A percentile compares a stretch with the other conserved stretches of the same genome.
These are phyloP conservation scores for Fusarium pseudograminearum DNA, from an alignment of 2,329 filamentous ascomycete genomes.

Conservation along the genomic window DNA sequence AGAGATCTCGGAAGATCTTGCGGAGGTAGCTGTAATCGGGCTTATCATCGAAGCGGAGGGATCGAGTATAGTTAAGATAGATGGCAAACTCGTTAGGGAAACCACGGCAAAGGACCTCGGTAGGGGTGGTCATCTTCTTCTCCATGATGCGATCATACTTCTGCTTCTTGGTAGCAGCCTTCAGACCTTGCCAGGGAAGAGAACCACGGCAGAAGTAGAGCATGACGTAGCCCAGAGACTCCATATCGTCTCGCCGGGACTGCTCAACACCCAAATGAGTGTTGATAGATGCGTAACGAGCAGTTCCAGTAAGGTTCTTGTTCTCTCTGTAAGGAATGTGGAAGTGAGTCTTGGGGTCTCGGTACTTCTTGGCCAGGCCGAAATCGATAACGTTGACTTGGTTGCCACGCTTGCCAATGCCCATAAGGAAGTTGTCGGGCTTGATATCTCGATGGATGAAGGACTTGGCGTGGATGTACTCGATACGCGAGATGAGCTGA, in stretches of 20 bases:
- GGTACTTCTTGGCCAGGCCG: slow-evolving; percentile 99
- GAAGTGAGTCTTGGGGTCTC: slow-evolving; percentile 99
- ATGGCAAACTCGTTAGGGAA: slow-evolving; percentile 99
- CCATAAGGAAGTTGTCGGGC: slow-evolving; percentile 99
- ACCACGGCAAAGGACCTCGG: slow-evolving; percentile 97
- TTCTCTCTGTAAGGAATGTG: slow-evolving; percentile 99
- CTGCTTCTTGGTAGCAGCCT: slow-evolving; percentile 99
- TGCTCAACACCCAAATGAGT: slow-evolving; percentile 98
- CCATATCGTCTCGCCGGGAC: slow-evolving; percentile 99
- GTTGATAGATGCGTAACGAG: slow-evolving; percentile 98
- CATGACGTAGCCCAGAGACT: slow-evolving; percentile 99
- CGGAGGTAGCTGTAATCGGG: slow-evolving; percentile 99
- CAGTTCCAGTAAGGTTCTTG: slow-evolving; percentile 99
- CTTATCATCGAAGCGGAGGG: slow-evolving; percentile 99
- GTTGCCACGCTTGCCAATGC: slow-evolving; percentile 98
- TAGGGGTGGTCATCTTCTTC: slow-evolving; percentile 99
- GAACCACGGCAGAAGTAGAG: slow-evolving; percentile 99
- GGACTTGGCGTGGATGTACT: slow-evolving; percentile 99
- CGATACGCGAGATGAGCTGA: slow-evolving; percentile 98
- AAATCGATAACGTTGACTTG: slow-evolving; percentile 99
- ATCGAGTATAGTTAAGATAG: slow-evolving; percentile 99
- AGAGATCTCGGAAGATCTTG: slow-evolving; percentile 99
- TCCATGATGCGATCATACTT: slow-evolving; percentile 99
- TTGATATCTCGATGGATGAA: slow-evolving; percentile 99
- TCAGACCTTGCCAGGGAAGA: slow-evolving; percentile 97